Base-by-base conservation (phyloP, 371 early-diverging fungal genomes). In the Entomophthora muscae region DNA sequence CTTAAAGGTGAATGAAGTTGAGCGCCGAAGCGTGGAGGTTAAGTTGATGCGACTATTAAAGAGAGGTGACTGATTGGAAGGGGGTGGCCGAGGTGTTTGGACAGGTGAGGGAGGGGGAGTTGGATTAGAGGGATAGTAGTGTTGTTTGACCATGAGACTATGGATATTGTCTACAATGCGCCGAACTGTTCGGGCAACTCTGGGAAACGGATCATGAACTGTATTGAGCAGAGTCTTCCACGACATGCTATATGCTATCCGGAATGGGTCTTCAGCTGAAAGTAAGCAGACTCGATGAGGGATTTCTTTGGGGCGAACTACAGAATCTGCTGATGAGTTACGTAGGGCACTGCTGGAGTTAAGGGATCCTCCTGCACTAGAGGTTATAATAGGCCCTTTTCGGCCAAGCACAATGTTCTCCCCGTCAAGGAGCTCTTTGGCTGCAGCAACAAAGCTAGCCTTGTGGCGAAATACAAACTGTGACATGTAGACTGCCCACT, bases 211-310 rank as follows among this genome's bases (percentile, higher is more conserved):
- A 68, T 93, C 93, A 0, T 85, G 82, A 13, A 86, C 84, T 3
- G 90, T 72, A 52, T 77, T 82, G 30, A 90, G 75, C 1, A 93
- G 66, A 2, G 83, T 80, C 67, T 91, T 90, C 87, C 87, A 88
- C 13, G 88, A 73, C 17, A 77, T 81, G 0, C 75, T 72, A 64
- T 87, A 84, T 3, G 84, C 79, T 0, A 80, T 67, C 3, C 72
- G 71, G 64, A 73, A 68, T 58, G 73, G 70, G 23, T 69, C 66
- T 32, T 71, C 70, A 3, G 67, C 56, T 10, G 68, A 62, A n/a
- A n/a, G n/a, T n/a, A n/a, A n/a, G n/a, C n/a, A n/a, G n/a, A n/a
- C n/a, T n/a, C n/a, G n/a, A 30, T 62, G 54, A 26, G 68, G 71
- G 70, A 68, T 71, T 61, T 21, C 65, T 66, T 33, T 65, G 64